Evolutionary conservation across 805 yeast species (phyloP).

Genomic region (Lipomyces kockii): DNA sequence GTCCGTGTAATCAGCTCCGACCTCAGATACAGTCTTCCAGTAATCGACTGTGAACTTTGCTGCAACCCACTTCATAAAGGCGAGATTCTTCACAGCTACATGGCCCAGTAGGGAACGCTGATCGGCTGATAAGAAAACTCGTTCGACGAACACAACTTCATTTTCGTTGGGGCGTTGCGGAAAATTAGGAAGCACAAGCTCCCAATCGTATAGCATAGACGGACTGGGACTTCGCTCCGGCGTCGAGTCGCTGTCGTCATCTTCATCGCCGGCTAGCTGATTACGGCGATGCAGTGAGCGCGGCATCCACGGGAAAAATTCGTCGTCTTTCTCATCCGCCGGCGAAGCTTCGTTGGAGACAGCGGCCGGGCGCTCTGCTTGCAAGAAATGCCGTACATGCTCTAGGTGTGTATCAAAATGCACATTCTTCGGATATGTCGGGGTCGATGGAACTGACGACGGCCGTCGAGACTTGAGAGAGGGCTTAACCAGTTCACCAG

Average conservation of each 20-base stretch:
- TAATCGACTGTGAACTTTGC: constrained; percentile 75
- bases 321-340: constrained; percentile 46
- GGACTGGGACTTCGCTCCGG: constrained; percentile 19
- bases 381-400: constrained; percentile 72
- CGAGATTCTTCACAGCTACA: constrained; percentile 75
- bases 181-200: constrained; percentile 45
- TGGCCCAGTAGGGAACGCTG: constrained; percentile 67
- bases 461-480: constrained; percentile 57
- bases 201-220: constrained; percentile 42
- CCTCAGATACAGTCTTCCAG: constrained; percentile 78
- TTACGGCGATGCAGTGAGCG: constrained; percentile 39
- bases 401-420: constrained; percentile 70
- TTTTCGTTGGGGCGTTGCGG: constrained; percentile 25
- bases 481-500: constrained; percentile 84
- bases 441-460: constrained; percentile 48
- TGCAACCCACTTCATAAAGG: constrained; percentile 68
- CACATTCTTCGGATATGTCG: constrained; percentile 72
- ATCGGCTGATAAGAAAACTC: constrained; percentile 62
- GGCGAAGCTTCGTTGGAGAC: constrained; percentile 75
- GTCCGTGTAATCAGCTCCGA: constrained; percentile 63
- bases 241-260: constrained; percentile 5
- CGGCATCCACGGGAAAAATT: constrained; percentile 40
- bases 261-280: constrained; percentile 36
- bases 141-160: constrained; percentile 63
- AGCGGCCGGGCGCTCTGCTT: constrained; percentile 75